These are phyloP conservation scores for Fusarium miscanthi DNA, from an alignment of 2,329 filamentous ascomycete genomes.

Conservation along the genomic window DNA sequence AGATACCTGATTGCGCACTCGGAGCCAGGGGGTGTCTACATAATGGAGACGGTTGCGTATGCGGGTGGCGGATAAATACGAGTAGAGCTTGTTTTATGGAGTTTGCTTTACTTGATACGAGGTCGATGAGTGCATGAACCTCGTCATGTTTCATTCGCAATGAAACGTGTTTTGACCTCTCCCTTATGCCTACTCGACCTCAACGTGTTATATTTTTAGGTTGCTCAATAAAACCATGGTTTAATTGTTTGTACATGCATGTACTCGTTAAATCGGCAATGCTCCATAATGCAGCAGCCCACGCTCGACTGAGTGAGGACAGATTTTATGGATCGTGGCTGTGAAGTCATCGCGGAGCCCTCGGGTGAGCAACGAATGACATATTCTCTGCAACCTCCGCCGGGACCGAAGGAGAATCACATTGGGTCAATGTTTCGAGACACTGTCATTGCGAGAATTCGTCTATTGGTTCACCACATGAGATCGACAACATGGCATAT, in stretches of 20 bases:
- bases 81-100: slow-evolving; percentile 26
- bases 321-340: slow-evolving; percentile 10
- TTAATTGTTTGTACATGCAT: not conserved
- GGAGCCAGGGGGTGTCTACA: not conserved
- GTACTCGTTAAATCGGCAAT: not conserved
- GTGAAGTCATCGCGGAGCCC: slow-evolving; percentile 13
- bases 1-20: slow-evolving; percentile 14
- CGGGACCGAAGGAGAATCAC: slow-evolving; percentile 13
- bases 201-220: slow-evolving; percentile 20
- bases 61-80: slow-evolving; percentile 26
- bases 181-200: not conserved
- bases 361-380: slow-evolving; percentile 10
- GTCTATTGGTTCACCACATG: slow-evolving; percentile 20
- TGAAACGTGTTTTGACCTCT: slow-evolving; percentile 27
- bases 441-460: slow-evolving; percentile 30
- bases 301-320: not conserved
- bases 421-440: slow-evolving; percentile 4
- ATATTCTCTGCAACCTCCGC: not conserved
- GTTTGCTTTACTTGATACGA: slow-evolving; percentile 37
- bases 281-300: not conserved
- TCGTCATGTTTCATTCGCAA: slow-evolving; percentile 29
- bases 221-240: not conserved
- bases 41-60: slow-evolving; percentile 35
- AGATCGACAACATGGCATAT: slow-evolving; percentile 24
- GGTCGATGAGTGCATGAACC: slow-evolving; percentile 17